Conservation (phyloP, 768 basidiomycete species). For the Lyophyllum semitale region DNA sequence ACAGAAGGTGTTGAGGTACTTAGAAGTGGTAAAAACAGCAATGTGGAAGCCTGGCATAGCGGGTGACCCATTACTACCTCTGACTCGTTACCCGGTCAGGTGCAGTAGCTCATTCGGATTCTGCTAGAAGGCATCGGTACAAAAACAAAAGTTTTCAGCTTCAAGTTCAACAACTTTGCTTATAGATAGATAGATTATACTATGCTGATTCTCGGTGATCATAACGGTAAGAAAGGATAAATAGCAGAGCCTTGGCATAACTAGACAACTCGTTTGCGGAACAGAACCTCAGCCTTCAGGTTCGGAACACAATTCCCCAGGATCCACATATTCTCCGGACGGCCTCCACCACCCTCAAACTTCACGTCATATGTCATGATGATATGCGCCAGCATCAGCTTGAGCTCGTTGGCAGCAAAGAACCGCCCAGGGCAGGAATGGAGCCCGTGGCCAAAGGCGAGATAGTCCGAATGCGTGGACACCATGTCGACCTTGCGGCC, state of each 20-base stretch:
- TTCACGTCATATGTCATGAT: conserved; percentile 30
- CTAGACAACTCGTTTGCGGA: conserved; percentile 6
- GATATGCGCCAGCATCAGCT: conserved; percentile 35
- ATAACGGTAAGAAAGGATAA: no score
- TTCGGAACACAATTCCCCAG: conserved; percentile 10
- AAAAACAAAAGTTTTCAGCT: no score
- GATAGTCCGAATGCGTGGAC: conserved; percentile 31
- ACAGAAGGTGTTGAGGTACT: no score
- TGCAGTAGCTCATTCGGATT: no score
- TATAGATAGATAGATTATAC: no score
- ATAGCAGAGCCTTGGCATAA: not conserved
- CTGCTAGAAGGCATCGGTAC: no score
- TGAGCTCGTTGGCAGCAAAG: conserved; percentile 25
- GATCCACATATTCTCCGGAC: conserved; percentile 15
- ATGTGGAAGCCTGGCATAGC: no score
- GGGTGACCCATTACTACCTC: no score
- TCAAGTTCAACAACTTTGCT: no score
- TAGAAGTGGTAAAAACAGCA: no score
- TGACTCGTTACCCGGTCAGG: no score
- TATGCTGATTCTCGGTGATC: no score
- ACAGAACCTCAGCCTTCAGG: conserved; percentile 9
- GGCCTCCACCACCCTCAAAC: conserved; percentile 10
- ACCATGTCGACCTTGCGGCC: conserved; percentile 33
- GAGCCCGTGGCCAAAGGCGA: conserved; percentile 24
- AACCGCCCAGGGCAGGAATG: conserved; percentile 23